Percentiles rank a stretch among this genome's conserved stretches.
phyloP scores from a whole-genome alignment of 2,329 filamentous ascomycete species.

The Xylaria sp. region DNA sequence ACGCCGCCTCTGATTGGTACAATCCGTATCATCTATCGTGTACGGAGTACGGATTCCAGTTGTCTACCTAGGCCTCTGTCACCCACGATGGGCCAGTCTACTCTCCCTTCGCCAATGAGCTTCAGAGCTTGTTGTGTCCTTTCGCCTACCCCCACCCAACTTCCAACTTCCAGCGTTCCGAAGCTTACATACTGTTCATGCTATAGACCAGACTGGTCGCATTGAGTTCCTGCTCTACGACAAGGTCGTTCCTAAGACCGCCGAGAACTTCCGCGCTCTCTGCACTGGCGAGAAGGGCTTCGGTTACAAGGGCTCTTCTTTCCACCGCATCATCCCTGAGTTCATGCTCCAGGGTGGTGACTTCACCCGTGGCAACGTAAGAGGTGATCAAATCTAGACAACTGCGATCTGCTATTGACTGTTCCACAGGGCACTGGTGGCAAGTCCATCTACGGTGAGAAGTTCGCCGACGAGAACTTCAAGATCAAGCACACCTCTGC shows the following conservation, averaged over 20 bases:
- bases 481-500: slow-evolving; percentile 63
- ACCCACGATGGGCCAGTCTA: background rate
- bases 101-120: background rate
- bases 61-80: background rate
- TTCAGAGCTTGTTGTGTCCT: background rate
- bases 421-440: slow-evolving; percentile 71
- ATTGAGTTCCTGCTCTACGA: slow-evolving; percentile 89
- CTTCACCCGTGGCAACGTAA: slow-evolving; percentile 87
- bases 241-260: slow-evolving; percentile 81
- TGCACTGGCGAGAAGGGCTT: slow-evolving; percentile 77
- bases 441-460: slow-evolving; percentile 92
- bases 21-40: background rate
- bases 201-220: slow-evolving; percentile 65
- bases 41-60: background rate
- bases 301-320: slow-evolving; percentile 75
- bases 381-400: slow-evolving; percentile 34
- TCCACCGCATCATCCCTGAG: slow-evolving; percentile 88
- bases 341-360: slow-evolving; percentile 98
- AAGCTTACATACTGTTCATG: slow-evolving; percentile 21
- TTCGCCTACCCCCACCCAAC: background rate
- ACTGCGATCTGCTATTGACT: slow-evolving; percentile 1
- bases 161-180: background rate
- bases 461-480: slow-evolving; percentile 95
- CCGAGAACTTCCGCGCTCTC: slow-evolving; percentile 77
- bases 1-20: background rate